Percentiles rank a stretch among this genome's conserved stretches.
Conservation (phyloP, 2,329 filamentous ascomycete genomes). For the Sordariomycetes sp. region DNA sequence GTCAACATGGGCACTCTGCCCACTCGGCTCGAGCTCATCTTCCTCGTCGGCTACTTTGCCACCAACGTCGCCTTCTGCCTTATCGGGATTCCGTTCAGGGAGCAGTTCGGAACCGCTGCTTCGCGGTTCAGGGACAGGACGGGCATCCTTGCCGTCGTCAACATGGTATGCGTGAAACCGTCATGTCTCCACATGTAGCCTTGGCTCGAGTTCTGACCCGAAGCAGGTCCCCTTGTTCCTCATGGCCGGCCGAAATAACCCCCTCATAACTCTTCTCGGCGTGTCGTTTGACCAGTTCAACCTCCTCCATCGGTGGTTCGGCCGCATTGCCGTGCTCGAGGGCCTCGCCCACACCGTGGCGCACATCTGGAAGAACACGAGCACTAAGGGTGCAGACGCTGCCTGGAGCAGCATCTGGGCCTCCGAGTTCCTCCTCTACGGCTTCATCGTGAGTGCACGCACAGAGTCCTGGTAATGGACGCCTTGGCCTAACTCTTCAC, state of each 20-base stretch:
- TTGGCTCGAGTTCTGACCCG: background rate
- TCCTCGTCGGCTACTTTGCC: constrained; percentile 41
- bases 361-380: constrained; percentile 6
- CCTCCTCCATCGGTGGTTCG: constrained; percentile 57
- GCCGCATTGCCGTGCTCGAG: constrained; percentile 59
- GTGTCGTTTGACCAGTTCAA: constrained; percentile 98
- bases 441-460: constrained; percentile 2
- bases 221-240: constrained; percentile 56
- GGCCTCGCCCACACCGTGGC: constrained; percentile 49
- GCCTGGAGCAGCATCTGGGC: constrained; percentile 1
- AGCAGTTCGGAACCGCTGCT: constrained; percentile 22
- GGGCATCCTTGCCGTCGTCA: constrained; percentile 72
- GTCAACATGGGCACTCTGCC: constrained; percentile 50
- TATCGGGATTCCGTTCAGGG: constrained; percentile 46
- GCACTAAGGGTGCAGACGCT: background rate
- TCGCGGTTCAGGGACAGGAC: constrained; percentile 79
- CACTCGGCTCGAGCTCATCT: constrained; percentile 46
- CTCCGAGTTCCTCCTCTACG: constrained; percentile 2
- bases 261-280: constrained; percentile 65
- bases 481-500: background rate
- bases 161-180: constrained; percentile 50
- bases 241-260: constrained; percentile 86
- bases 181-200: background rate
- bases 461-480: background rate
- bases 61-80: constrained; percentile 59